Base-by-base conservation (phyloP, 768 basidiomycete species). In the Boletus subparvulus region DNA sequence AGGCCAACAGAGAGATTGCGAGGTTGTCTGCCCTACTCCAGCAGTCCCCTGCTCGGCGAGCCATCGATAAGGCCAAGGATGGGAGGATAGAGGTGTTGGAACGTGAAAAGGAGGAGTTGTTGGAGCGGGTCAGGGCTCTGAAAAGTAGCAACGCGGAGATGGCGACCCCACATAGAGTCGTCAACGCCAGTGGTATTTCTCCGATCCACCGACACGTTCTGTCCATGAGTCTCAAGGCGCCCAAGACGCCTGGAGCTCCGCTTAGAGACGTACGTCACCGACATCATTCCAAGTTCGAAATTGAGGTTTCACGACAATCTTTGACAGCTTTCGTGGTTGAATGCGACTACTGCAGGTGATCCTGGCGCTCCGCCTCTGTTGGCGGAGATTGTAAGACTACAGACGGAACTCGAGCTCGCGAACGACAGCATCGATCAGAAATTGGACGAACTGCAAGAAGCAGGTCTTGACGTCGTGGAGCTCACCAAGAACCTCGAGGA, bases 341-440 rank as follows among this genome's bases (percentile, higher is more conserved):
- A 90, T 61, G 81, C 71, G 21, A 86, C 85, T 4, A 76, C 78
- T 7, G 70, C 77, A 0, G 66, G 63, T 5, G 87, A 88, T 57
- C 77, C 79, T 6, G 77, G 81, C 13, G 71, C 81, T 3, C 76
- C 86, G 4, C 88, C 88, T 33, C 71, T 91, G 17, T 68, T 92
- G n/a, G 73, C 78, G 2, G 88, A 94, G 69, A 89, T 94, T 48
- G 78, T 77, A 49, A 81, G 87, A 24, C 75, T 94, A 37, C 87
- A 93, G 63, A 76, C 76, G 17, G 87, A 94, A 61, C 84, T 94
- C 28, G 87, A 88, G 59, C 78, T 68, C 3, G 92, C 92, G 11
- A 93, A 95, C 66, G 85, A 88, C 36, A 88, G 83, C 62, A 90
- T 95, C 52, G 94, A 95, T 62, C 87, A 92, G 65, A 94, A 94